Base-by-base conservation (phyloP, 345 rosid genomes). In the Ceriops tagal region DNA sequence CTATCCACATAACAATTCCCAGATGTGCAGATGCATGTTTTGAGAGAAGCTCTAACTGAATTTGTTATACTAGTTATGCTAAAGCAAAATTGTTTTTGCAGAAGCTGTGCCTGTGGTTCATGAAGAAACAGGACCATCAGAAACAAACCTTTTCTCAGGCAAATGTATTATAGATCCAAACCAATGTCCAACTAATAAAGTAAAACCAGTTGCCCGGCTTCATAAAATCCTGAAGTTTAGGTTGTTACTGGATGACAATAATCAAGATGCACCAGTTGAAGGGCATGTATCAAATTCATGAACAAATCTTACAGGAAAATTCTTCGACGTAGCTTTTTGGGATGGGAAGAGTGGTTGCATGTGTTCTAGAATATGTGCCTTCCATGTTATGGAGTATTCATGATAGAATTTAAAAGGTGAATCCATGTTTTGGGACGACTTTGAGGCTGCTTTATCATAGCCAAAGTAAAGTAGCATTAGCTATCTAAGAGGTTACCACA, bases 151-250 rank as follows among this genome's bases (percentile, higher is more conserved):
- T 34, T 77, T 80, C 21, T 30, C 77, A 1, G 85, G 89, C 19
- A 76, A 61, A 65, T 60, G 62, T 63, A 79, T 80, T 39, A 31
- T 75, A 13, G 85, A 78, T 61, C 71, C 85, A 46, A 83, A 82
- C 66, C 76, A 78, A 78, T 68, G 71, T 39, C 75, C 85, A 39
- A 59, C 53, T 27, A 86, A 85, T 82, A 78, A 77, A 70, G 81
- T 85, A 55, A 81, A 81, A 71, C 88, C 89, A 49, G 78, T 82
- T 61, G 85, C 85, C 3, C 61, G 66, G 39, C 83, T 87, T 22
- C 81, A 86, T 35, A 90, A 88, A 83, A 81, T 80, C 74, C 82
- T 88, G 3, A 83, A 84, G 85, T 83, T 83, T 53, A 75, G 85
- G 43, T 22, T 88, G 67, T 77, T 77, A 28, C 51, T 70, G 3